Conservation (phyloP, 805 yeast species). For the Jamesozyma piceae region DNA sequence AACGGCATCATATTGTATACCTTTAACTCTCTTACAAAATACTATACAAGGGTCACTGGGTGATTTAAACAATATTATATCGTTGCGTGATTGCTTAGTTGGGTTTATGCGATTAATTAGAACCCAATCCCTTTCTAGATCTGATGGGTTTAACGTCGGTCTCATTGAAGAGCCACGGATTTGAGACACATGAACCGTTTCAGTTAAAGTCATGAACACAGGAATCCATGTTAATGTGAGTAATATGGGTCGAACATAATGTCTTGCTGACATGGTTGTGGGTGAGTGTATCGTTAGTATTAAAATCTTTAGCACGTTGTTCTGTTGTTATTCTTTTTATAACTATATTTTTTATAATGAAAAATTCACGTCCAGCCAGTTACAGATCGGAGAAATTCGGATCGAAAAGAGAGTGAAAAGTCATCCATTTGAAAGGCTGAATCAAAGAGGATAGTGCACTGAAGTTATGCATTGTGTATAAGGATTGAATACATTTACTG, state of each 20-base stretch:
- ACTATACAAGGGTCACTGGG: slow-evolving; percentile 72
- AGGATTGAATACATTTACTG: too few species aligned
- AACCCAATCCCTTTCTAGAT: slow-evolving; percentile 47
- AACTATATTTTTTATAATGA: too few species aligned
- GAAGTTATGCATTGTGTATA: too few species aligned
- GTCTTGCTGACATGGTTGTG: neutral
- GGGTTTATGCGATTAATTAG: slow-evolving; percentile 30
- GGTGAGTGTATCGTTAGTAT: neutral
- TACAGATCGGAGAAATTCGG: too few species aligned
- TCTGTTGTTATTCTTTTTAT: too few species aligned
- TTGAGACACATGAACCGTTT: slow-evolving; percentile 63
- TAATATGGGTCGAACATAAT: neutral
- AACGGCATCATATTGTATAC: slow-evolving; percentile 54
- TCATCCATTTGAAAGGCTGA: too few species aligned
- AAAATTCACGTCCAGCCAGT: too few species aligned
- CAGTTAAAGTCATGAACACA: slow-evolving; percentile 56
- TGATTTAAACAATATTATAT: slow-evolving; percentile 66
- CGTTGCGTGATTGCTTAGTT: slow-evolving; percentile 38
- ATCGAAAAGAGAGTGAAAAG: too few species aligned
- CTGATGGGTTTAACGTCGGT: slow-evolving; percentile 75
- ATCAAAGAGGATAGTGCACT: too few species aligned
- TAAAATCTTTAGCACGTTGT: too few species aligned
- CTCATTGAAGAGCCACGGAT: slow-evolving; percentile 80
- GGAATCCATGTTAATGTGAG: slow-evolving; percentile 63
- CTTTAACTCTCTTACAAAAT: slow-evolving; percentile 75